Evolutionary conservation across 352 stramenopile genomes (phyloP).

Genomic region (Pythium periplocum): DNA sequence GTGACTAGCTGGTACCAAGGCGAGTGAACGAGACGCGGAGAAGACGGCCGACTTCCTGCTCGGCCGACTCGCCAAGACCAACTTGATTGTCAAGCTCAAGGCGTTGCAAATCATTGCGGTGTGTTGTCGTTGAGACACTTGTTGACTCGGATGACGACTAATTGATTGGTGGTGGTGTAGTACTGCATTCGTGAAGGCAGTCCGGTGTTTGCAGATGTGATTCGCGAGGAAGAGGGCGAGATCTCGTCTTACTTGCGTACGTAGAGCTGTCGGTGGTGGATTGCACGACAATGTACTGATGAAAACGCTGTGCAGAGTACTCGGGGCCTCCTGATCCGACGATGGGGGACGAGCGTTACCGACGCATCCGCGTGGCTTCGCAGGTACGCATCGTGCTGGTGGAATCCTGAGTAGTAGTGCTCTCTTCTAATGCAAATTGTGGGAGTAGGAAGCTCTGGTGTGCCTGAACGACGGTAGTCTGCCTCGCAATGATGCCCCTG

Average conservation of each 20-base stretch:
- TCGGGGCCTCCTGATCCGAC: constrained; percentile 68
- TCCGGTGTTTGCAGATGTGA: constrained; percentile 45
- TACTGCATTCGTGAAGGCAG: constrained; percentile 74
- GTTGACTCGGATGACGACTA: background rate
- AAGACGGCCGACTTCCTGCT: constrained; percentile 81
- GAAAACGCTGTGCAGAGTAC: constrained; percentile 37
- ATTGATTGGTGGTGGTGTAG: constrained; percentile 24
- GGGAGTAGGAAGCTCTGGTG: constrained; percentile 56
- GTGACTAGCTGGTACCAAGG: constrained; percentile 47
- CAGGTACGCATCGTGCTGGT: constrained; percentile 28
- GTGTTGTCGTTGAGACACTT: background rate
- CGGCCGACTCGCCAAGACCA: constrained; percentile 68
- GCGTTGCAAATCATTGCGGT: constrained; percentile 83
- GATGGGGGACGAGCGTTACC: constrained; percentile 80
- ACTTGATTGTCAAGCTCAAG: constrained; percentile 84
- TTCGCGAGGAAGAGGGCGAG: constrained; percentile 69
- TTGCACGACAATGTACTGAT: too few relatives aligned
- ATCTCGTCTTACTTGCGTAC: constrained; percentile 65
- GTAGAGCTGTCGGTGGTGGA: constrained; percentile 8
- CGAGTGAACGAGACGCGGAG: constrained; percentile 58
- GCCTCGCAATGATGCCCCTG: constrained; percentile 35
- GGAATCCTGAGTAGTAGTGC: too few relatives aligned
- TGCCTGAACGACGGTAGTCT: constrained; percentile 71
- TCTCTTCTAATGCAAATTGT: too few relatives aligned
- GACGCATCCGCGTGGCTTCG: constrained; percentile 72